Evolutionary conservation across 495 filamentous ascomycete species (phyloP), one percentile per base, ranked within the genome.

Genomic region (Xylaria longipes): DNA sequence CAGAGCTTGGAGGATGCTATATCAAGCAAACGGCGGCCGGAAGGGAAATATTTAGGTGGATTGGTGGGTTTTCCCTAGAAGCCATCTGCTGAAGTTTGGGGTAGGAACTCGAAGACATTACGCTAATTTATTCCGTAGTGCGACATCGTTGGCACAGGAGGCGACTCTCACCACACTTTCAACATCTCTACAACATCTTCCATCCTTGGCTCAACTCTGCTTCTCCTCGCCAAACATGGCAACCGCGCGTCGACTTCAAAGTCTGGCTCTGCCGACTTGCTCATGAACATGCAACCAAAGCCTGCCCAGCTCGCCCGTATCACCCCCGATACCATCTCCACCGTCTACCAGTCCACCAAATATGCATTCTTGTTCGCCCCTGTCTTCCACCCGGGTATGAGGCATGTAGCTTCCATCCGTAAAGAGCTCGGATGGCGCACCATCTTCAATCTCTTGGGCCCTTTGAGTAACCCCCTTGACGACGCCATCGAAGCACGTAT

Each of bases 321-420:
- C 68, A 92, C 87, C 5, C 89, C 93, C 3, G 73, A 86, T 46
- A 93, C 91, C 39, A 84, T 98, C 63, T 72, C 87, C 35, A 70
- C 81, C 54, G 87, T 97, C 65, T 98, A 97, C 80, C 83, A 87
- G 56, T 80, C 84, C 43, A 92, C 90, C 71, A 97, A 94, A 81
- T 99, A 98, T 83, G 91, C 92, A 65, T 99, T 99, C 84, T 89
- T 99, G 37, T 99, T 96, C 79, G 97, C 97, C 0, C 97, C 95
- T 35, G 91, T 94, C 73, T 99, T 98, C 87, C 97, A 99, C 82
- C 93, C 93, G 0, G 94, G 92, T 48, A 97, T 98, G 92, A 88
- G 87, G 74, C 88, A 94, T 78, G 94, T 95, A 27, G 94, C 94
- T 15, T 85, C 89, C 8, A 91, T 97, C 69, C 91, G 97, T 27